phyloP scores from a whole-genome alignment of 305 asterid species.

The Fraxinus ornus region DNA sequence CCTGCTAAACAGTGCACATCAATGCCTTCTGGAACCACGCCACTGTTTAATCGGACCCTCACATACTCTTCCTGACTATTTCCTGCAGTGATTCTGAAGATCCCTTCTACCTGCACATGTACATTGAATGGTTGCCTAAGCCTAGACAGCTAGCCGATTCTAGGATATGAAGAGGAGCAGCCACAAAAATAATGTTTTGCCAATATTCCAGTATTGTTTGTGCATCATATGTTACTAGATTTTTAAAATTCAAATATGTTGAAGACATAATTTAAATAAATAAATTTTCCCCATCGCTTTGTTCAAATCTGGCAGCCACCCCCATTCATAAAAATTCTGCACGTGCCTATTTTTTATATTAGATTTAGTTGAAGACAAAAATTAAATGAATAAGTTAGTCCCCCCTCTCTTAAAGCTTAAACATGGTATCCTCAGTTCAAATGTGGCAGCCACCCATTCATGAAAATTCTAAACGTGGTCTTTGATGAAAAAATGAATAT shows the following conservation, averaged over 20 bases:
- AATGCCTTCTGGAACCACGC: constrained; percentile 75
- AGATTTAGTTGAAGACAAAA: not conserved
- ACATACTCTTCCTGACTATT: constrained; percentile 93
- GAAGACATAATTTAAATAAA: not conserved
- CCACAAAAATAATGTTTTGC: constrained; percentile 5
- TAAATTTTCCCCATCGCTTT: not conserved
- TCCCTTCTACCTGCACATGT: constrained; percentile 86
- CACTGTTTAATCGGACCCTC: constrained; percentile 80
- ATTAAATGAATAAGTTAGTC: not conserved
- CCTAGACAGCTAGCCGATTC: not conserved
- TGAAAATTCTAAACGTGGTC: not conserved
- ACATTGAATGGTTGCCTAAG: constrained; percentile 19
- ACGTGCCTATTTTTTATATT: not conserved
- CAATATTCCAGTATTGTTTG: not conserved
- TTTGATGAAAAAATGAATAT: not conserved
- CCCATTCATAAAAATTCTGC: not conserved
- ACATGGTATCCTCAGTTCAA: not conserved
- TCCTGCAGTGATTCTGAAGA: constrained; percentile 94
- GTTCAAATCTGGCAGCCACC: not conserved
- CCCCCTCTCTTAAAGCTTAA: not conserved
- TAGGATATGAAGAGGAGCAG: not conserved
- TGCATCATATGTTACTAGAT: not conserved
- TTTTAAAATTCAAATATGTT: not conserved
- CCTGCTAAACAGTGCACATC: constrained; percentile 98
- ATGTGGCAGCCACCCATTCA: not conserved